phyloP scores from a whole-genome alignment of 257 asterid genomes.

The Solanum piurae region DNA sequence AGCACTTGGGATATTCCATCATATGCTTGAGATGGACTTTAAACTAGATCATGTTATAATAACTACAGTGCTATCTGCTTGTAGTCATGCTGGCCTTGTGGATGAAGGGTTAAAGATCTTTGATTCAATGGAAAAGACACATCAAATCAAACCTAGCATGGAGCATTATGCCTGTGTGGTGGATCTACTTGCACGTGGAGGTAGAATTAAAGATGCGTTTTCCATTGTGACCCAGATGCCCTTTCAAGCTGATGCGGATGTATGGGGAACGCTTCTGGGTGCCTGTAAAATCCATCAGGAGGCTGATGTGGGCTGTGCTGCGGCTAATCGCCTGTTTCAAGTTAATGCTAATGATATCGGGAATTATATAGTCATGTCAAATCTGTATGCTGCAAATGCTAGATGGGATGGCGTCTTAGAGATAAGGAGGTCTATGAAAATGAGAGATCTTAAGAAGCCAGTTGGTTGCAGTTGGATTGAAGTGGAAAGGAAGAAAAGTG shows the following conservation, averaged over 20 bases:
- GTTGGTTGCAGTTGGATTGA: conserved; percentile 96
- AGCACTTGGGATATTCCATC: conserved; percentile 37
- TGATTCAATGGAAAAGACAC: conserved; percentile 35
- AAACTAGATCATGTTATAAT: conserved; percentile 63
- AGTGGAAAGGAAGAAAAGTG: conserved; percentile 41
- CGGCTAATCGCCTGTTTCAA: conserved; percentile 33
- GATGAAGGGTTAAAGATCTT: conserved; percentile 57
- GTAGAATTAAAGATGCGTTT: conserved; percentile 54
- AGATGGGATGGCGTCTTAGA: conserved; percentile 77
- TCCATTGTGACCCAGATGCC: conserved; percentile 50
- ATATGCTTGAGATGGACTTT: conserved; percentile 50
- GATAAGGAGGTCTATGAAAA: conserved; percentile 62
- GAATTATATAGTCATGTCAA: conserved; percentile 61
- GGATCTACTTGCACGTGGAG: conserved; percentile 78
- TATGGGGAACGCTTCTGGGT: conserved; percentile 73
- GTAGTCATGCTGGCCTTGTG: conserved; percentile 74
- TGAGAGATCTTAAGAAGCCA: conserved; percentile 63
- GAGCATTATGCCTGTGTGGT: conserved; percentile 81
- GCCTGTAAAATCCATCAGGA: conserved; percentile 70
- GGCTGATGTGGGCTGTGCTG: conserved; percentile 40
- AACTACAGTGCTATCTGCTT: conserved; percentile 72
- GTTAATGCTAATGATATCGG: conserved; percentile 40
- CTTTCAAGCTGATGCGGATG: conserved; percentile 38
- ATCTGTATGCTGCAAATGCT: conserved; percentile 67
- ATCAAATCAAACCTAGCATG: conserved; percentile 50